Evolutionary conservation across 2,329 filamentous ascomycete genomes (phyloP).

Genomic region (Hirsutella minnesotensis): DNA sequence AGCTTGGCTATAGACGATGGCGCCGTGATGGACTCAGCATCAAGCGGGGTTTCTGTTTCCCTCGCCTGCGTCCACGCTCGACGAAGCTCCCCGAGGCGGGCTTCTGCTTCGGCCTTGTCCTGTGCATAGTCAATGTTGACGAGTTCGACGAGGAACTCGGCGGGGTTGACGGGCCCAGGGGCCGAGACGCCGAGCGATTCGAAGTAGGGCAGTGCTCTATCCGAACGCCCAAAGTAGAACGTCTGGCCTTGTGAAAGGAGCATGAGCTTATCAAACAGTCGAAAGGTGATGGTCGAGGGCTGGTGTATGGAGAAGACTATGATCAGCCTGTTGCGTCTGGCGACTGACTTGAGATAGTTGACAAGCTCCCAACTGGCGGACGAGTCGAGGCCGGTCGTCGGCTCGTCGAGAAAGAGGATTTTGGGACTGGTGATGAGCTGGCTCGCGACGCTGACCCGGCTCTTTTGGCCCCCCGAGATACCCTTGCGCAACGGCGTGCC

Average conservation of each 20-base stretch:
- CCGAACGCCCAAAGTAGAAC: slow-evolving; percentile 60
- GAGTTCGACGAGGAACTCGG: slow-evolving; percentile 68
- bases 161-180: slow-evolving; percentile 62
- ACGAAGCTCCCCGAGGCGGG: slow-evolving; percentile 15
- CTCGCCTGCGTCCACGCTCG: slow-evolving; percentile 11
- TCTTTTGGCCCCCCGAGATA: slow-evolving; percentile 76
- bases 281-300: slow-evolving; percentile 67
- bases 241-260: slow-evolving; percentile 60
- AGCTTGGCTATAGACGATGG: slow-evolving; percentile 10
- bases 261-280: slow-evolving; percentile 68
- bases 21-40: neutral
- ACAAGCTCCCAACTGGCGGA: slow-evolving; percentile 67
- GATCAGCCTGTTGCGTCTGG: slow-evolving; percentile 56
- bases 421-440: slow-evolving; percentile 72
- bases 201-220: slow-evolving; percentile 51
- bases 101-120: slow-evolving; percentile 30
- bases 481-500: slow-evolving; percentile 77
- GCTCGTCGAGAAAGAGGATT: slow-evolving; percentile 74
- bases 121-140: slow-evolving; percentile 65
- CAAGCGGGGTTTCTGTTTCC: neutral
- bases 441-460: slow-evolving; percentile 66
- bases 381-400: slow-evolving; percentile 74
- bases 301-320: slow-evolving; percentile 79
- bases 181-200: slow-evolving; percentile 46
- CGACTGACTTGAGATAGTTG: slow-evolving; percentile 56